Percentiles rank a stretch among this genome's conserved stretches.
These are phyloP conservation scores for Aquilaria malaccensis DNA, from an alignment of 345 rosid species.

Conservation along the genomic window DNA sequence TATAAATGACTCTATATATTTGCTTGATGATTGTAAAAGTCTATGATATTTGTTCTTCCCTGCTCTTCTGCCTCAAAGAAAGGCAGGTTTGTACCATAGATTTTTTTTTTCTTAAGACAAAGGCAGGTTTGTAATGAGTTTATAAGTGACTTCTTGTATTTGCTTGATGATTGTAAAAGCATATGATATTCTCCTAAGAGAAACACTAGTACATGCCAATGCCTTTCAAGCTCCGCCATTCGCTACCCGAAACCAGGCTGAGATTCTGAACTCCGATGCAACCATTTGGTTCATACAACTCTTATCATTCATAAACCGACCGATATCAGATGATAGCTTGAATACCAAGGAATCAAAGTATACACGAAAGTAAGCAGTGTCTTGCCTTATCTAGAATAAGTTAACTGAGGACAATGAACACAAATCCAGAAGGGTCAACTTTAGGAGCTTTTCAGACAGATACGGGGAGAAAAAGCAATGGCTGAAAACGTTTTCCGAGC, in stretches of 20 bases:
- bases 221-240: too few species aligned
- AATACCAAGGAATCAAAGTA: too few species aligned
- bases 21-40: slow-evolving; percentile 22
- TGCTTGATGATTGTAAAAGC: slow-evolving; percentile 21
- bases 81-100: slow-evolving; percentile 14
- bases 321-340: too few species aligned
- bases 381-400: background rate
- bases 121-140: slow-evolving; percentile 8
- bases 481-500: slow-evolving; percentile 11
- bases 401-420: slow-evolving; percentile 4
- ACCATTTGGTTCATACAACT: too few species aligned
- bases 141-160: slow-evolving; percentile 18
- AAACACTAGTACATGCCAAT: too few species aligned
- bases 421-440: slow-evolving; percentile 20
- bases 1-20: slow-evolving; percentile 18
- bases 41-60: slow-evolving; percentile 6
- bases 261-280: too few species aligned
- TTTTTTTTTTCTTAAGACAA: background rate
- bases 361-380: background rate
- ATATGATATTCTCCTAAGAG: slow-evolving; percentile 2
- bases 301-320: too few species aligned
- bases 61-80: slow-evolving; percentile 5
- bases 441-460: slow-evolving; percentile 8
- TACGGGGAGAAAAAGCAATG: slow-evolving; percentile 17
- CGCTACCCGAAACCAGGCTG: too few species aligned